These are phyloP conservation scores for Lactarius deliciosus DNA, from an alignment of 768 basidiomycete genomes.

Conservation along the genomic window DNA sequence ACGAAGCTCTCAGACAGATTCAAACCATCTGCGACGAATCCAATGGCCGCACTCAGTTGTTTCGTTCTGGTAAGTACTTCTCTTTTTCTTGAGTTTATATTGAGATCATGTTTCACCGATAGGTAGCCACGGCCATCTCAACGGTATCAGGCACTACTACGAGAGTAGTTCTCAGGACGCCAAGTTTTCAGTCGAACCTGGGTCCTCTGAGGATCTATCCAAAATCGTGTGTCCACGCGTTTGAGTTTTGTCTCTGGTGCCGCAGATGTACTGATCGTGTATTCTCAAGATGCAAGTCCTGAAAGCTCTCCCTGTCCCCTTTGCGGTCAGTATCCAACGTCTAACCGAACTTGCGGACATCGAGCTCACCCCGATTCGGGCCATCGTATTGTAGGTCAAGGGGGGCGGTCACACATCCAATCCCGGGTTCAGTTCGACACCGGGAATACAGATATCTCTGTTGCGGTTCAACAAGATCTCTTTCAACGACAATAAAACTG, in stretches of 20 bases:
- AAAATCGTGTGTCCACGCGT: background rate
- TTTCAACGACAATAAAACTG: background rate
- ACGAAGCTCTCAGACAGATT: background rate
- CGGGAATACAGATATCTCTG: background rate
- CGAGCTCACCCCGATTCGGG: background rate
- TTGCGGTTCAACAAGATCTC: background rate
- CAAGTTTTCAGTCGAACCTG: background rate
- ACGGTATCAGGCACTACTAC: background rate
- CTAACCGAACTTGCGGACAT: background rate
- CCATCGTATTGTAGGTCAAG: background rate
- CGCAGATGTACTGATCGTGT: background rate
- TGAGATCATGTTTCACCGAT: background rate
- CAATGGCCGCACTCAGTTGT: background rate
- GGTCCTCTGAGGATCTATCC: background rate
- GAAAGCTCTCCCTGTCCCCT: background rate
- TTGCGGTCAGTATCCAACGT: background rate
- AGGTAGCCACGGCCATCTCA: background rate
- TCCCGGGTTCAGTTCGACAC: background rate
- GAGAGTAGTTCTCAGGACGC: background rate
- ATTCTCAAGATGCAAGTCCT: background rate
- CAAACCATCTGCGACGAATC: background rate
- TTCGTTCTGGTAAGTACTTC: background rate
- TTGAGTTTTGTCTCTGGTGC: background rate
- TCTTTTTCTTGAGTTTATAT: background rate
- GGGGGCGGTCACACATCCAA: background rate